These are phyloP conservation scores for Russula brevipes DNA, from an alignment of 768 basidiomycete species.

Conservation along the genomic window DNA sequence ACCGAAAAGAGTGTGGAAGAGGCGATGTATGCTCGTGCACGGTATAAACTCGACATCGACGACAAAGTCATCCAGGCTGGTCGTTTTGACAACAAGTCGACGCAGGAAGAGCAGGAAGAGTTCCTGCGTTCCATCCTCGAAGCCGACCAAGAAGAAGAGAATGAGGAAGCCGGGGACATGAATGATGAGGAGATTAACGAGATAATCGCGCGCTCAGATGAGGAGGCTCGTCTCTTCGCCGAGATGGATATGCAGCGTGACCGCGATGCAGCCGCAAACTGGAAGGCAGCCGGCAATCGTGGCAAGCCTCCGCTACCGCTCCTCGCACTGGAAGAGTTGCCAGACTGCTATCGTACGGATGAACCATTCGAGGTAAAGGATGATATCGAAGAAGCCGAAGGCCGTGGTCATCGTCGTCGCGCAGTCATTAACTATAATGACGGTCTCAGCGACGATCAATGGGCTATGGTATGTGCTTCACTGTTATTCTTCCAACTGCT, in stretches of 20 bases:
- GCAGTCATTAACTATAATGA: constrained; percentile 90
- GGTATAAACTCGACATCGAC: constrained; percentile 96
- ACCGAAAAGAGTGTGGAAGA: constrained; percentile 98
- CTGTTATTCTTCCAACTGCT: neutral
- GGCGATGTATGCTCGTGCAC: constrained; percentile 92
- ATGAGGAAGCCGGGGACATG: constrained; percentile 87
- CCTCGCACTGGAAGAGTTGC: constrained; percentile 84
- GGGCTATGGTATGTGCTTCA: constrained; percentile 61
- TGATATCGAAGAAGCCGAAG: constrained; percentile 61
- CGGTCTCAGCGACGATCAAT: constrained; percentile 90
- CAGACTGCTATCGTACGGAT: constrained; percentile 83
- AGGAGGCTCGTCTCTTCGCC: constrained; percentile 71
- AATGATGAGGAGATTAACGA: constrained; percentile 94
- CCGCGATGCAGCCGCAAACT: constrained; percentile 53
- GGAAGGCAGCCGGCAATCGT: constrained; percentile 69
- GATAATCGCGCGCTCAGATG: constrained; percentile 78
- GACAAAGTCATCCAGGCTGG: constrained; percentile 99
- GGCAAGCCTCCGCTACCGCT: constrained; percentile 74
- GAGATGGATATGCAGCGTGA: constrained; percentile 80
- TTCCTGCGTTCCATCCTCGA: constrained; percentile 88
- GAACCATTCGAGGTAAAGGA: constrained; percentile 67
- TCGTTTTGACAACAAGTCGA: constrained; percentile 98
- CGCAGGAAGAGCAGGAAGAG: constrained; percentile 95
- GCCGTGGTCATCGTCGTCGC: constrained; percentile 79
- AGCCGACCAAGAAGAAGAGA: constrained; percentile 85